Evolutionary conservation across 331 rosid species (phyloP), one percentile per base, ranked within the genome.

Genomic region (Cydonia oblonga): DNA sequence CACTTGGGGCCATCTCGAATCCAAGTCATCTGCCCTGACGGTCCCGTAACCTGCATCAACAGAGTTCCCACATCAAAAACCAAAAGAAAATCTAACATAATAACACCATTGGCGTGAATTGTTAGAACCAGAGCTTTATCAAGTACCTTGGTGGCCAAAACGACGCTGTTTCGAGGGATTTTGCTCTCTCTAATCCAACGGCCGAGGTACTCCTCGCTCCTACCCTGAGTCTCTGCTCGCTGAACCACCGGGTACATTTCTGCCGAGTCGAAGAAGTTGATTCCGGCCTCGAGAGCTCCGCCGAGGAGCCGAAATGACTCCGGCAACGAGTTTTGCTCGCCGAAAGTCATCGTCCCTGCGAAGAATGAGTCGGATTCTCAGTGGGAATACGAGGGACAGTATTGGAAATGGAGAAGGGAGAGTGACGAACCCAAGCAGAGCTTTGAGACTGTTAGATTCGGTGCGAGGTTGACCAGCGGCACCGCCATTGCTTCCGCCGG

Each of bases 221-320:
- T 74, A 5, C 98, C 98, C 68, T 79, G 96, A 70, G 96, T 87
- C 24, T 78, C 76, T 32, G 87, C 75, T 35, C 85, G 89, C 86
- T 93, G 98, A 78, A 96, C 97, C 78, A 93, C 96, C 9, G 98
- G 96, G 66, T 93, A 90, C 98, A 90, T 93, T 85, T 93, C 97
- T 7, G 97, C 98, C 0, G 96, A 81, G 86, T 93, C 97, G 69
- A 93, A 93, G 84, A 93, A 93, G 85, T 90, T 89, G 81, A 90
- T 84, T 65, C 97, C 97, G 30, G 88, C 84, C 33, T 76, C 72
- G 59, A 81, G 85, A 63, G 97, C 97, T 72, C 81, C 75, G 32
- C 89, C 96, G 7, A 93, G 88, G 78, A 93, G 92, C 9, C 80
- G 79, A 89, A 82, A 84, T 2, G 91, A 93, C 75, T 93, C 80